These are phyloP conservation scores for Vitis hybrid DNA, from an alignment of 177 flowering plant species.

Conservation along the genomic window DNA sequence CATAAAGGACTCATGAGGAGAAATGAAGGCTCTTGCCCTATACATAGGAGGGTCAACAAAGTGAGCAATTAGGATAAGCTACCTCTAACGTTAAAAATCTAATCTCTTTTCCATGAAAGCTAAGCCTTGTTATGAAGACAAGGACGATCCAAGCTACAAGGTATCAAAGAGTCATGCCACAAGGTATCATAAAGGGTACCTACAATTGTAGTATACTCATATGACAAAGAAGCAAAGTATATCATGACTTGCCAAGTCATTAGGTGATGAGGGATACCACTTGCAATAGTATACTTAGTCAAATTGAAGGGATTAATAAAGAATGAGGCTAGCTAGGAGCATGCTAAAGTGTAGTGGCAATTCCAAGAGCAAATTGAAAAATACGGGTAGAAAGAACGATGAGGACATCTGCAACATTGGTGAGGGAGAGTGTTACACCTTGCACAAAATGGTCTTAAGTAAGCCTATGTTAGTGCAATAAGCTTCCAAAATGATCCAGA, in stretches of 20 bases:
- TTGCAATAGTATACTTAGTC: background rate
- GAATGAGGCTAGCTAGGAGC: background rate
- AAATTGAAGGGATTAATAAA: background rate
- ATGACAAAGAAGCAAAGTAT: background rate
- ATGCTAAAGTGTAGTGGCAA: no score
- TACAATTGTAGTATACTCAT: background rate
- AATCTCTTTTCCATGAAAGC: background rate
- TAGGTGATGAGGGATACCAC: background rate
- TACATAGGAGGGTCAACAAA: background rate
- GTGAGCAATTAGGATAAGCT: background rate
- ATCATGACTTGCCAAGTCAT: background rate
- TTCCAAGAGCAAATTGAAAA: no score
- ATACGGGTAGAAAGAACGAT: no score
- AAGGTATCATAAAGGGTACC: no score
- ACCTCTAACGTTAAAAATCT: background rate
- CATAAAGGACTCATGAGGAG: background rate
- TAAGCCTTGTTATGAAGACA: slow-evolving; percentile 2
- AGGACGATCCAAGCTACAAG: background rate
- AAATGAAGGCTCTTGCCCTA: background rate
- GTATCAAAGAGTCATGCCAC: background rate
- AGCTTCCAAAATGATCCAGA: no score
- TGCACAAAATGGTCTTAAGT: no score
- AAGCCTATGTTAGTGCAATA: no score
- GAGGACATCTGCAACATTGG: no score
- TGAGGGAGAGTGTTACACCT: no score